phyloP scores from a whole-genome alignment of 495 filamentous ascomycete genomes.

The Aspergillus bertholletiae region DNA sequence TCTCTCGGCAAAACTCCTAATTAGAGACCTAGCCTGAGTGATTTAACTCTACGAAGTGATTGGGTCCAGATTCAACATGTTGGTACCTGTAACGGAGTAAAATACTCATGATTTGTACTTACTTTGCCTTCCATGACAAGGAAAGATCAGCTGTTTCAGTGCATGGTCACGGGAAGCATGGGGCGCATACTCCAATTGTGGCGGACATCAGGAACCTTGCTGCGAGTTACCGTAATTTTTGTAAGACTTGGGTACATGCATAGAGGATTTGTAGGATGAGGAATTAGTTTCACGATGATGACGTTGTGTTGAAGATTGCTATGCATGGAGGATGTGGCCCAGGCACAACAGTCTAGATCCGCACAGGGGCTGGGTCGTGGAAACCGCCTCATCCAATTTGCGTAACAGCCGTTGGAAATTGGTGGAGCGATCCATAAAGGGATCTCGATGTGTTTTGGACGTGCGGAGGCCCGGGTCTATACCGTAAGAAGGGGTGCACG shows the following conservation, averaged over 20 bases:
- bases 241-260: not conserved
- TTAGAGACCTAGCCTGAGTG: too few relatives aligned
- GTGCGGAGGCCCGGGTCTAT: not conserved
- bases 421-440: not conserved
- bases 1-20: too few relatives aligned
- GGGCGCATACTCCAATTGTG: not conserved
- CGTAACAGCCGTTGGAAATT: not conserved
- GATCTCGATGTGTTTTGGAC: not conserved
- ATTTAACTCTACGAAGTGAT: too few relatives aligned
- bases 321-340: not conserved
- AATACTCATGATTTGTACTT: not conserved
- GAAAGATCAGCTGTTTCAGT: not conserved
- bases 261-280: not conserved
- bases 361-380: not conserved
- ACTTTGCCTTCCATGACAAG: not conserved
- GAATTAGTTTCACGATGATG: not conserved
- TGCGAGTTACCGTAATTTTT: not conserved
- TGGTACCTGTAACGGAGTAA: not conserved
- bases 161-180: not conserved
- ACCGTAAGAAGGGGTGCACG: not conserved
- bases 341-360: not conserved
- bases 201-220: not conserved
- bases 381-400: not conserved
- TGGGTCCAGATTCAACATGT: too few relatives aligned
- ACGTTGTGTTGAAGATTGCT: not conserved